Evolutionary conservation across 1,284 basidiomycete species (phyloP), one percentile per base, ranked within the genome.

Genomic region (Takashimella koratensis): DNA sequence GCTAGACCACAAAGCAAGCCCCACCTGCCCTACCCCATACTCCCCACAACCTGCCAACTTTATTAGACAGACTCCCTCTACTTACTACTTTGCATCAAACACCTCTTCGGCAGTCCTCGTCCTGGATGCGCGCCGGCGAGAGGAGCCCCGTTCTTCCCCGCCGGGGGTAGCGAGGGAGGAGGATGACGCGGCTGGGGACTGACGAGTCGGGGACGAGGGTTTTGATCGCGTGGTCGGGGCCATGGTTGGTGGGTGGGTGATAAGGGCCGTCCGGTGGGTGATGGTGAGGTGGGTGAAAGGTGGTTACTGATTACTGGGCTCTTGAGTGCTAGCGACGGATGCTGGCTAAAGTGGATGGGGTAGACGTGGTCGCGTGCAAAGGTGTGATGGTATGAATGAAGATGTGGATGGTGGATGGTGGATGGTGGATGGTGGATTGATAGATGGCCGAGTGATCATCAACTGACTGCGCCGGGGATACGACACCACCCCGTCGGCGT

Each of bases 61-160:
- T n/a, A n/a, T n/a, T n/a, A n/a, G n/a, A n/a, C n/a, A n/a, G n/a
- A n/a, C n/a, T n/a, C n/a, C n/a, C n/a, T 3, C 25, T 1, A 71
- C 73, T 67, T 53, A 76, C 74, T 74, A 75, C 55, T 75, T 74
- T 4, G 74, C 66, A 63, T 76, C 73, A 48, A 65, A 73, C n/a
- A 74, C 69, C 26, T 74, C 73, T 12, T 74, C 74, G 10, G 16
- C 8, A 8, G 30, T 36, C 30, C 30, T 36, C 8, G 30, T 36
- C 16, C 30, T 36, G 16, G 30, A 36, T 8, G 30, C 30, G 16
- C 30, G 30, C 10, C 10, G 30, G 16, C 30, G 30, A n/a, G n/a
- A n/a, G n/a, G n/a, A n/a, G n/a, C n/a, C n/a, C n/a, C n/a, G n/a
- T n/a, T n/a, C n/a, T n/a, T n/a, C n/a, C n/a, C n/a, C n/a, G n/a